Evolutionary conservation across 805 yeast genomes (phyloP), one percentile per base, ranked within the genome.

Genomic region (Komagataella mondaviorum): DNA sequence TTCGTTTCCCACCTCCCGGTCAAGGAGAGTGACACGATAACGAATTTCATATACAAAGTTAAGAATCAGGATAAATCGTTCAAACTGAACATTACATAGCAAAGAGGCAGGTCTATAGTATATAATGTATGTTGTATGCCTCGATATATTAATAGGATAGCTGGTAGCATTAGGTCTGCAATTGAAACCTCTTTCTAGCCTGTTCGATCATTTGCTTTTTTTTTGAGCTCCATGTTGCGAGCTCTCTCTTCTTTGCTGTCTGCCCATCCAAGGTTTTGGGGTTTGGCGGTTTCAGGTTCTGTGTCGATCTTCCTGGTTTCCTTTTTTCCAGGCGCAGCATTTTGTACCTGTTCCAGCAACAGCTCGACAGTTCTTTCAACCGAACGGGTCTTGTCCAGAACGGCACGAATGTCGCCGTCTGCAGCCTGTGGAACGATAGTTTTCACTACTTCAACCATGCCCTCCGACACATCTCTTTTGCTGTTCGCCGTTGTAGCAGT

Each of bases 21-120:
- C 3, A 81, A 86, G 58, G 99, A 91, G 61, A 80, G 83, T 53
- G 98, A 91, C 59, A 80, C 85, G 36, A 81, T 91, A 45, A 88
- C 96, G 44, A 89, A 86, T 59, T 93, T 91, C 63, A 72, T 93
- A 51, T 93, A 91, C 68, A 83, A 86, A 59, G 89, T 88, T 51
- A 81, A 80, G 60, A 83, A 88, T 60, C 87, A 86, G 59, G 63
- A 71, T 48, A 68, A 66, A 54, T 18, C 39, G 30, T 51, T 51
- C 72, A 70, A 48, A 71, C 71, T 56, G 71, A 70, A 58, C 60
- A 45, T 51, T 49, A 49, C 24, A 36, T 45, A 46, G 44, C 43
- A 43, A 36, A 14, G 23, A 17, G 14, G 16, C 12, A 16, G 17
- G 22, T 14, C 6, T 8, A 20, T 6, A 7, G 10, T 22, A 20